These are phyloP conservation scores for Tricholoma saponaceum DNA, from an alignment of 768 basidiomycete species.

Conservation along the genomic window DNA sequence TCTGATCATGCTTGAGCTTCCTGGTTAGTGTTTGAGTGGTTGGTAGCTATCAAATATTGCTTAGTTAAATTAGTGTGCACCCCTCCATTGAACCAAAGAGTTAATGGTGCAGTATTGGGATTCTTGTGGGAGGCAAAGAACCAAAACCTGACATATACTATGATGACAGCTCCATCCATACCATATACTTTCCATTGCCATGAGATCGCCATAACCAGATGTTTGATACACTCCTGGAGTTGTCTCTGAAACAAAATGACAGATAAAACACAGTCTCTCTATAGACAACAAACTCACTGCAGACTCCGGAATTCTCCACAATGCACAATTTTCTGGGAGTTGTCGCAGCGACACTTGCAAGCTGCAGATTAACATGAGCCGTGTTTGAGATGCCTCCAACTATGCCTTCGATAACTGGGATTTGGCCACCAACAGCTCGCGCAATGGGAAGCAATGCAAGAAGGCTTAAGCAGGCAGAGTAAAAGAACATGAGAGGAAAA, in stretches of 20 bases:
- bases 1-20: constrained; percentile 56
- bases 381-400: constrained; percentile 40
- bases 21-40: constrained; percentile 32
- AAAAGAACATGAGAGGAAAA: constrained; percentile 4
- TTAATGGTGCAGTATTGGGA: constrained; percentile 56
- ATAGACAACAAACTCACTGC: constrained; percentile 31
- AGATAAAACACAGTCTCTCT: background rate
- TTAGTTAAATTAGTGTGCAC: constrained; percentile 21
- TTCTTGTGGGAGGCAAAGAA: constrained; percentile 64
- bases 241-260: constrained; percentile 42
- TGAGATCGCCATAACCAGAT: constrained; percentile 61
- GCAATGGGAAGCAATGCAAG: constrained; percentile 3
- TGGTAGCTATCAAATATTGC: background rate
- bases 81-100: constrained; percentile 66
- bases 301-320: constrained; percentile 58
- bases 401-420: constrained; percentile 47
- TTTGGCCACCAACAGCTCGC: constrained; percentile 28
- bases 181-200: constrained; percentile 56
- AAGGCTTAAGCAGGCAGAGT: background rate
- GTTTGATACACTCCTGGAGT: constrained; percentile 59
- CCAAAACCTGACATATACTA: constrained; percentile 49
- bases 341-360: constrained; percentile 18
- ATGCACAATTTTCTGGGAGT: constrained; percentile 50
- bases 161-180: constrained; percentile 15
- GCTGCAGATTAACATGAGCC: constrained; percentile 10